Conservation (phyloP, 768 basidiomycete species). For the Paxillus ammoniavirescens region DNA sequence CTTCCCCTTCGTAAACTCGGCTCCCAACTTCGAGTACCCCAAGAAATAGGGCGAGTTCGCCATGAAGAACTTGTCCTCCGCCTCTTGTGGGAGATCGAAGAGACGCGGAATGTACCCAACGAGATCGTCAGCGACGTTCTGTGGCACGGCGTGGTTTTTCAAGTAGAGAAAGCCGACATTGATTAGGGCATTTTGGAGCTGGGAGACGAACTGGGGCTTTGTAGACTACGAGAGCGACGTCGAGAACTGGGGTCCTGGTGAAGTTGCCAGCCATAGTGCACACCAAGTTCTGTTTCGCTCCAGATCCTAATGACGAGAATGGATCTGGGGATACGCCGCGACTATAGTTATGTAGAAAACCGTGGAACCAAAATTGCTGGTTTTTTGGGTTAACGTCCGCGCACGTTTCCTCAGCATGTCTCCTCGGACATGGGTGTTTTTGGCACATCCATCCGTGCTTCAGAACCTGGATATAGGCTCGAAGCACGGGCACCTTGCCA, state of each 20-base stretch:
- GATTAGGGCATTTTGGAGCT: slow-evolving; percentile 70
- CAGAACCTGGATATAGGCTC: too few species aligned
- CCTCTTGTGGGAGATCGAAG: slow-evolving; percentile 65
- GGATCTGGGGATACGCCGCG: not conserved
- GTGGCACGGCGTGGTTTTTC: slow-evolving; percentile 57
- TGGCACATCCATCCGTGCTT: too few species aligned
- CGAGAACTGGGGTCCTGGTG: slow-evolving; percentile 66
- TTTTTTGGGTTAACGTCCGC: too few species aligned
- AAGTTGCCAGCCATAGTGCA: slow-evolving; percentile 41
- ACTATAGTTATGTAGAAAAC: too few species aligned
- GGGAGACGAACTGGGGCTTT: slow-evolving; percentile 53
- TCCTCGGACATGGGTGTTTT: too few species aligned
- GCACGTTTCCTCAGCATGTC: too few species aligned
- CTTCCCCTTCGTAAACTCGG: slow-evolving; percentile 71
- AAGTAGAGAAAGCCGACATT: slow-evolving; percentile 85
- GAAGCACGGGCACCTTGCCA: too few species aligned
- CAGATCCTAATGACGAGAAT: not conserved
- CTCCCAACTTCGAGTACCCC: slow-evolving; percentile 71
- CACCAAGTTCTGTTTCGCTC: not conserved
- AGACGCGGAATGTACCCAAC: slow-evolving; percentile 62
- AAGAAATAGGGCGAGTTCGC: slow-evolving; percentile 74
- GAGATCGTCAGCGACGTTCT: slow-evolving; percentile 46
- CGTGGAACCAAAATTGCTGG: too few species aligned
- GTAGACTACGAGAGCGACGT: slow-evolving; percentile 54
- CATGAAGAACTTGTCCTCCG: slow-evolving; percentile 69